Base-by-base conservation (phyloP, 2,329 filamentous ascomycete genomes). In the Alternaria gansuensis region DNA sequence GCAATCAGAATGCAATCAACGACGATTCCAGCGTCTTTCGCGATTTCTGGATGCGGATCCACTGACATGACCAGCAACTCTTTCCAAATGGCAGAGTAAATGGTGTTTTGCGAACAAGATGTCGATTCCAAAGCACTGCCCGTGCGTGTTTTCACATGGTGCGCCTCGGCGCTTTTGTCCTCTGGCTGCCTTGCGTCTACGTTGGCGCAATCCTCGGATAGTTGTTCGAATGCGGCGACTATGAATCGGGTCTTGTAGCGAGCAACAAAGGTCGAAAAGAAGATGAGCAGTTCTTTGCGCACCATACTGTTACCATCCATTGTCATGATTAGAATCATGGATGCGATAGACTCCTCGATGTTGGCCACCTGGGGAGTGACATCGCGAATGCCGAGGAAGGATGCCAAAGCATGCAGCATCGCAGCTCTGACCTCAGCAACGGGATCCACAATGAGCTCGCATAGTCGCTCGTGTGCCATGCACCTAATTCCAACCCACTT, bases 401-500 rank as follows among this genome's bases (percentile, higher is more conserved):
- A 95, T 0, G 93, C 96, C 81, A 98, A 87, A 29, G 95, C 94
- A 75, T 97, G 91, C 28, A 97, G 83, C 87, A 97, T 96, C 9
- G 95, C 91, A 2, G 94, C 92, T 64, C 95, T 88, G 24, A 99
- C 95, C 79, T 99, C 95, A 31, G 93, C 93, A 45, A 93, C 93
- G 4, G 89, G 88, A 71, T 99, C 95, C 56, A 92, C 89, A 54
- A 90, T 89, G 34, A 97, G 84, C 60, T 88, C 88, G 48, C 91
- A 91, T 3, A 99, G 83, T 71, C 92, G 90, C 50, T 89, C 84
- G 54, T 93, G 93, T 1, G 93, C 95, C 66, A 90, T 89, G 72
- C 93, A 92, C 45, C 92, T 85, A 60, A 98, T 96, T n/a, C 92
- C 95, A 67, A 91, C 87, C 91, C 94, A 98, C 76, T 98, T 98